A percentile compares a stretch with the other conserved stretches of the same genome.
Evolutionary conservation across 441 rosid species (phyloP).

Genomic region (Bruguiera hainesii): DNA sequence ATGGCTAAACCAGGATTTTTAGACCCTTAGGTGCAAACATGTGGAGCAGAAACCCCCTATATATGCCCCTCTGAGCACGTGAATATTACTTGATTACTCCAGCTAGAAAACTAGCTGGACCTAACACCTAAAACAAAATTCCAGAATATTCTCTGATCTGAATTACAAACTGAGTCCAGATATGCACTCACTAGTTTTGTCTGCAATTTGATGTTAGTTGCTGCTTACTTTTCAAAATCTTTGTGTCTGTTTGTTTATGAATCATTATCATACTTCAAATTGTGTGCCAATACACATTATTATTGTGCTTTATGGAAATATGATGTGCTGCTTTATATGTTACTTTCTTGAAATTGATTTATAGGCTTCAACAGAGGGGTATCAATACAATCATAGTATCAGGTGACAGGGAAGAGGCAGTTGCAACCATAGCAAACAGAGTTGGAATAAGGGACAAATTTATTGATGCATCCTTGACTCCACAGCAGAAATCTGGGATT

Average conservation of each 20-base stretch:
- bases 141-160: background rate
- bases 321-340: constrained; percentile 8
- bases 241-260: background rate
- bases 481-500: constrained; percentile 64
- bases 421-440: constrained; percentile 66
- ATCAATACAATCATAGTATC: constrained; percentile 78
- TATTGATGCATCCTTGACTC: constrained; percentile 69
- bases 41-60: constrained; percentile 1
- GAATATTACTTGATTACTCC: constrained; percentile 1
- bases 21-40: background rate
- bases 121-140: background rate
- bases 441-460: constrained; percentile 66
- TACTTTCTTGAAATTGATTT: constrained; percentile 16
- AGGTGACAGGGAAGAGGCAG: constrained; percentile 98
- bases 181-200: background rate
- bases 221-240: background rate
- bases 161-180: background rate
- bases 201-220: background rate
- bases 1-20: background rate
- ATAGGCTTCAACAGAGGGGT: constrained; percentile 76
- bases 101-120: background rate
- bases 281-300: too few species aligned
- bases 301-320: background rate
- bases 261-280: background rate
- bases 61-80: background rate